Percentiles rank a stretch among this genome's conserved stretches.
Conservation (phyloP, 2,329 filamentous ascomycete species). For the Cercospora sojina region DNA sequence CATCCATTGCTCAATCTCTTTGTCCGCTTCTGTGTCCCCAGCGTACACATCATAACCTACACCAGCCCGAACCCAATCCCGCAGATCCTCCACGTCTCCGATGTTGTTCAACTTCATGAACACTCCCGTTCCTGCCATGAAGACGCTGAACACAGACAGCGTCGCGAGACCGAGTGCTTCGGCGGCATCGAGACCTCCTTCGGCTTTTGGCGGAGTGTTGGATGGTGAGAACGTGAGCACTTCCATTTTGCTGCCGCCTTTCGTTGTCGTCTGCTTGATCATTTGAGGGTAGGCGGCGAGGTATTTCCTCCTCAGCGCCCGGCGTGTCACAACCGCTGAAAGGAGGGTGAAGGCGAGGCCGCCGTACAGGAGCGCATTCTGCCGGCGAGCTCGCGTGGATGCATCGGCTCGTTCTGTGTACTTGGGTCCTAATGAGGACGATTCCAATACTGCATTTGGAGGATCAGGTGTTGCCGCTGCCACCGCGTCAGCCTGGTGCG, state of each 20-base stretch:
- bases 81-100: slow-evolving; percentile 53
- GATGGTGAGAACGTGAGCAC: slow-evolving; percentile 23
- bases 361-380: slow-evolving; percentile 61
- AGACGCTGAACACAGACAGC: slow-evolving; percentile 75
- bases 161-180: slow-evolving; percentile 86
- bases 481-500: slow-evolving; percentile 9
- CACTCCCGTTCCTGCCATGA: slow-evolving; percentile 72
- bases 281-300: slow-evolving; percentile 57
- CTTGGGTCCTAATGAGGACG: slow-evolving; percentile 15
- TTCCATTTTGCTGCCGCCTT: slow-evolving; percentile 12
- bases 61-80: slow-evolving; percentile 56
- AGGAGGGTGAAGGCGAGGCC: slow-evolving; percentile 74
- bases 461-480: not conserved
- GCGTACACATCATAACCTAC: slow-evolving; percentile 61
- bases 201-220: slow-evolving; percentile 21
- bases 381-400: slow-evolving; percentile 32
- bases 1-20: slow-evolving; percentile 57
- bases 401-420: slow-evolving; percentile 28
- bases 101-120: slow-evolving; percentile 76
- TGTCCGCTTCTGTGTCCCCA: slow-evolving; percentile 51
- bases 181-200: slow-evolving; percentile 69
- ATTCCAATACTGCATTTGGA: not conserved
- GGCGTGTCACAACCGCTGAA: slow-evolving; percentile 62
- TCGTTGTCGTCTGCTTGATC: slow-evolving; percentile 4
- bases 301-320: slow-evolving; percentile 68